Evolutionary conservation across 169 alveolate genomes (phyloP), one percentile per base, ranked within the genome.

Genomic region (Babesia sp.): DNA sequence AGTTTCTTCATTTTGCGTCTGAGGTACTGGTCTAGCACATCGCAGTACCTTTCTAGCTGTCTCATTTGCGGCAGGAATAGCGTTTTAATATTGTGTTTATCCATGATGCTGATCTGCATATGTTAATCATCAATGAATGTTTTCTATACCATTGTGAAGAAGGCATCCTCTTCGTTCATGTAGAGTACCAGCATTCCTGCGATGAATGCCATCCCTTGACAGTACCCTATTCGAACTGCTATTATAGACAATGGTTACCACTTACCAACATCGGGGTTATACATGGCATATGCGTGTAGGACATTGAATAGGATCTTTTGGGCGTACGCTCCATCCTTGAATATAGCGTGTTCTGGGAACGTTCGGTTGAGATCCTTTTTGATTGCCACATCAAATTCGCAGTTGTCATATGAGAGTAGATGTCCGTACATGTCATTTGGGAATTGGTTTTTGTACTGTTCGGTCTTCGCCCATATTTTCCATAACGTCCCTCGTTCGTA

Each of bases 151-250:
- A 90, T 48, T 66, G 86, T 69, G 79, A 76, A 90, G 69, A 93
- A 91, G 12, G 96, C 86, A 37, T 91, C 91, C 71, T 92, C 92
- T 73, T 88, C 94, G 66, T 87, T 86, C 94, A 93, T 91, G 66
- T 90, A 91, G 12, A 82, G 80, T 18, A 93, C 72, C 20, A 91
- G 80, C 41, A 89, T 69, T 14, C 93, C 96, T 12, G 88, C 91
- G 46, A 93, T 77, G 50, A 83, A 93, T 0, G 91, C 90, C 94
- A 93, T 91, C 55, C 94, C 94, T 68, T 93, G 93, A 33, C 93
- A 91, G 77, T 93, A 93, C 1, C 96, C 94, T 44, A 79, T 48
- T 48, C 51, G 39, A 1, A 12, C n/a, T 0, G 0, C 20, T 29
- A 69, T 3, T 3, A 56, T 11, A 18, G 28, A n/a, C 1, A 16